Percentiles rank a stretch among this genome's conserved stretches.
Evolutionary conservation across 106 monocot genomes (phyloP).

Genomic region (Amphibolis antarctica): DNA sequence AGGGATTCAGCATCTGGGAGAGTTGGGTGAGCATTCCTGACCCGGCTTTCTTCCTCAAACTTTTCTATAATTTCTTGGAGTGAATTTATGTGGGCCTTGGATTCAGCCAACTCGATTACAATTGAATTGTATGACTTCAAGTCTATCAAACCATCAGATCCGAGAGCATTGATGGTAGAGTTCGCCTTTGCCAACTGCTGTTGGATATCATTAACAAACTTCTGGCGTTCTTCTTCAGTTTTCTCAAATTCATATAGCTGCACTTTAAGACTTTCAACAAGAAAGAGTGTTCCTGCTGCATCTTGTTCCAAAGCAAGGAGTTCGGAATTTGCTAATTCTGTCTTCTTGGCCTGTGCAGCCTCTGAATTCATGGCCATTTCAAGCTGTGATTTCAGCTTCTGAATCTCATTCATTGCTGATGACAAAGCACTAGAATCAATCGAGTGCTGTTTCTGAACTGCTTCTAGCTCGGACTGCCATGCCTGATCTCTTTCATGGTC

Average conservation of each 20-base stretch:
- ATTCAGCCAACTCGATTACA: conserved; percentile 54
- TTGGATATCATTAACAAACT: conserved; percentile 20
- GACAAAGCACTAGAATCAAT: conserved; percentile 39
- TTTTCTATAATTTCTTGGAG: conserved; percentile 36
- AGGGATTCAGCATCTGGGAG: background rate
- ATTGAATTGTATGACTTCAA: conserved; percentile 34
- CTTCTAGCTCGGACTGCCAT: conserved; percentile 81
- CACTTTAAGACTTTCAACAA: conserved; percentile 34
- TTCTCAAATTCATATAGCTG: conserved; percentile 25
- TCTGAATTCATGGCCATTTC: conserved; percentile 30
- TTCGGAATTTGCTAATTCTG: conserved; percentile 24
- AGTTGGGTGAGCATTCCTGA: background rate
- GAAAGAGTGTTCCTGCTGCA: conserved; percentile 15
- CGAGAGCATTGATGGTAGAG: conserved; percentile 36
- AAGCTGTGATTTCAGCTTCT: conserved; percentile 51
- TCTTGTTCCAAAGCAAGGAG: conserved; percentile 32
- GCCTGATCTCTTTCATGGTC: conserved; percentile 52
- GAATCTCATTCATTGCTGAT: conserved; percentile 58
- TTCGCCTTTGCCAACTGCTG: conserved; percentile 47
- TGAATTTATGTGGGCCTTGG: conserved; percentile 20
- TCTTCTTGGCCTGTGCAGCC: conserved; percentile 16
- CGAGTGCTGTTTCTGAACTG: conserved; percentile 55
- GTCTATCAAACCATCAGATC: conserved; percentile 36
- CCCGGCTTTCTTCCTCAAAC: conserved; percentile 14
- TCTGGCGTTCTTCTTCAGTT: conserved; percentile 26